Conservation (phyloP, 352 stramenopile genomes). For the Pythium chondricola region DNA sequence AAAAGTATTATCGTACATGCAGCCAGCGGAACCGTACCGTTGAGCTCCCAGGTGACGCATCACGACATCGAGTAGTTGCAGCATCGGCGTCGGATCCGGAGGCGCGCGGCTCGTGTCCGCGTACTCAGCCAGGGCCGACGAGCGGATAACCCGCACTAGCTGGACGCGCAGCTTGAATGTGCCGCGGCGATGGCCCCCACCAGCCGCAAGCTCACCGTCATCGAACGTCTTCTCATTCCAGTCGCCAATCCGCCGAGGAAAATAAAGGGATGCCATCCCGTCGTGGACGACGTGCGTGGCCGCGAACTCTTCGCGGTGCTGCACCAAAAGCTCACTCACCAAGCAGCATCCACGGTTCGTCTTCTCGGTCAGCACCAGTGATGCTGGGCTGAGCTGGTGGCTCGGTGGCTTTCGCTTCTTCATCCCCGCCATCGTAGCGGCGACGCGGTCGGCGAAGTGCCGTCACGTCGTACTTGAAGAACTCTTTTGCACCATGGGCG, state of each 20-base stretch:
- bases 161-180: constrained; percentile 9
- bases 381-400: no score
- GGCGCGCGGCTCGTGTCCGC: background rate
- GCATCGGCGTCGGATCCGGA: background rate
- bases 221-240: constrained; percentile 1
- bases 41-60: constrained; percentile 6
- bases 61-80: constrained; percentile 9
- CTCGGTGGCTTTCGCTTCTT: background rate
- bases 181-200: no score
- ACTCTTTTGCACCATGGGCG: background rate
- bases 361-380: no score
- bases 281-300: constrained; percentile 4
- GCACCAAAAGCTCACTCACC: constrained; percentile 6
- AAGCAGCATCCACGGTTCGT: no score
- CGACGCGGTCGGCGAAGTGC: background rate
- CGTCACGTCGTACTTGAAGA: constrained; percentile 14
- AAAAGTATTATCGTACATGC: background rate
- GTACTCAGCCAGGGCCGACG: background rate
- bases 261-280: constrained; percentile 5
- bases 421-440: background rate
- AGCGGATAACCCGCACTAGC: constrained; percentile 1
- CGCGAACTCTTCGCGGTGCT: background rate
- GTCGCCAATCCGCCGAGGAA: constrained; percentile 5
- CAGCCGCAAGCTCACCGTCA: background rate
- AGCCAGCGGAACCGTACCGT: background rate